Evolutionary conservation across 1,139 yeast genomes (phyloP).

Genomic region (Yamadazyma membranifaciens): DNA sequence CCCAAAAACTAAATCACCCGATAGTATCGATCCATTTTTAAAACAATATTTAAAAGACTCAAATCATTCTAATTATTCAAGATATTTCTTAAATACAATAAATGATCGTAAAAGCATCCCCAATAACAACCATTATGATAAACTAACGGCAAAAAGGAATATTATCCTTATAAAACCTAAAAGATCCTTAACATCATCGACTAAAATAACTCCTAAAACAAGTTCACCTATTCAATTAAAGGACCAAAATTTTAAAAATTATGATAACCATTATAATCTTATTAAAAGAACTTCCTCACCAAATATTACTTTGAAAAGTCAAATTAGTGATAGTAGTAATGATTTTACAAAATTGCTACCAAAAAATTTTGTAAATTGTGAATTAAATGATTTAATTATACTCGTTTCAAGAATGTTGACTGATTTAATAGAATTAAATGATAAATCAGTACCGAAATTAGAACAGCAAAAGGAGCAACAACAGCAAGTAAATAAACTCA

Average conservation of each 20-base stretch:
- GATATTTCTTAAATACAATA: constrained; percentile 8
- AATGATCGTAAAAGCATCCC: neutral
- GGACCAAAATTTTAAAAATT: constrained; percentile 2
- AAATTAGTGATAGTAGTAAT: neutral
- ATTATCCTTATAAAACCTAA: constrained; percentile 7
- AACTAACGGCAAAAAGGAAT: constrained; percentile 2
- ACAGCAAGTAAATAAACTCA: too few relatives aligned
- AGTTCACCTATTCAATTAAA: constrained; percentile 2
- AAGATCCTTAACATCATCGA: constrained; percentile 1
- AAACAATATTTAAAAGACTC: constrained; percentile 13
- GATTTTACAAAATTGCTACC: constrained; percentile 30
- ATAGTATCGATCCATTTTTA: constrained; percentile 13
- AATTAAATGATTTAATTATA: constrained; percentile 65
- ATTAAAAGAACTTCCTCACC: constrained; percentile 7
- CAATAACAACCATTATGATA: neutral
- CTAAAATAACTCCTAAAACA: neutral
- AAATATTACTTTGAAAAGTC: neutral
- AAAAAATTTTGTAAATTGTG: constrained; percentile 59
- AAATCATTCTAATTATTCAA: constrained; percentile 9
- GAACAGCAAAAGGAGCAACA: neutral
- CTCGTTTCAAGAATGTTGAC: constrained; percentile 79
- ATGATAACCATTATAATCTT: constrained; percentile 8
- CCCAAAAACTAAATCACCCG: neutral
- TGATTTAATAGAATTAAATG: constrained; percentile 69
- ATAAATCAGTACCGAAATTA: constrained; percentile 43